Evolutionary conservation across 305 asterid species (phyloP), one percentile per base, ranked within the genome.

Genomic region (Andrographis paniculata): DNA sequence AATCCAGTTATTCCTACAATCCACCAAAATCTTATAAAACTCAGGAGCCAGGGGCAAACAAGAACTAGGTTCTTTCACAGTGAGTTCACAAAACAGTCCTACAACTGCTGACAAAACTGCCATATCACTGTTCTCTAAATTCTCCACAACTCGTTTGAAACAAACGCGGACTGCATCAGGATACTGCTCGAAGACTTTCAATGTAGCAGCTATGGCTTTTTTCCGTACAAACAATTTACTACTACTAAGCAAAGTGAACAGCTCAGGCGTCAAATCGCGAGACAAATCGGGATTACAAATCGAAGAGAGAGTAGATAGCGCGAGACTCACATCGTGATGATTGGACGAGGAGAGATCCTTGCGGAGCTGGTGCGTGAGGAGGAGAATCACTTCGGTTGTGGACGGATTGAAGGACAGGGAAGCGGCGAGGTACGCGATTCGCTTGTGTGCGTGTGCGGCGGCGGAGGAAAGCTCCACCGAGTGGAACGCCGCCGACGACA

Each of bases 21-120:
- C 94, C 37, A 77, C 88, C 62, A 91, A 68, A 60, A 86, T 67
- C 63, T 74, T 75, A 63, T 80, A 86, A 59, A 91, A 91, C 59
- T 91, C 96, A 0, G 98, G 98, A 5, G 98, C 98, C 67, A 91
- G 64, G 5, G 98, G 96, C 68, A 91, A 69, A 62, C 83, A 91
- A 14, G 96, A 75, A 56, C 61, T 78, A 8, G 96, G 87, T 11
- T 91, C 94, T 33, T 66, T 78, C 27, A 59, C 67, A 52, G 92
- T 68, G 47, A 91, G 77, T 73, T 91, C 98, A 63, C 89, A 91
- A 40, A 91, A 86, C 67, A 91, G 79, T 41, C 94, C 96, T 37
- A 86, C 76, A 19, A 74, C 93, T 0, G 94, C 78, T 11, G 96
- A 74, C 56, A 86, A 74, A 54, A 82, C 65, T 20, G 76, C 89